phyloP scores from a whole-genome alignment of 164 flowering plant species.

The Sextonia rubra region DNA sequence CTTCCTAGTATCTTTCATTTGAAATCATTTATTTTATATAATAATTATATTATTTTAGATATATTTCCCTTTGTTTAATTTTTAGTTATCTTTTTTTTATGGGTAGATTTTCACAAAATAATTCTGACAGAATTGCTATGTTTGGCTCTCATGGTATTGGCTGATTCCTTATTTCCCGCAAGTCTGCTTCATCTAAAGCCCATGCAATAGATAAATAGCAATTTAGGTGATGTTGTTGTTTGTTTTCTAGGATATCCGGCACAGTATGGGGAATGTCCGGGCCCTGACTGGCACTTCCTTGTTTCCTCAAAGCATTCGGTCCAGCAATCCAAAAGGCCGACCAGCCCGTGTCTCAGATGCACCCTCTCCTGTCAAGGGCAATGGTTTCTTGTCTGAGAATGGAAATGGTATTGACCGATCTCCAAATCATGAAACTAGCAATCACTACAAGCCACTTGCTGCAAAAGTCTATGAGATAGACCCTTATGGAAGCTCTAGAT shows the following conservation, averaged over 20 bases:
- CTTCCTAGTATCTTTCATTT: too few species aligned
- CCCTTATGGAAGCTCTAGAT: constrained; percentile 81
- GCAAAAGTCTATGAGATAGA: constrained; percentile 51
- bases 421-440: constrained; percentile 23
- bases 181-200: too few species aligned
- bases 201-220: too few species aligned
- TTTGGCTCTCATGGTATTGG: too few species aligned
- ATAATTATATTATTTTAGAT: too few species aligned
- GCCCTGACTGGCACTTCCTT: constrained; percentile 52
- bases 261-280: constrained; percentile 52
- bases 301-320: constrained; percentile 88
- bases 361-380: constrained; percentile 31
- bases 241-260: constrained; percentile 61
- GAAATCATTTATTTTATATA: too few species aligned
- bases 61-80: too few species aligned
- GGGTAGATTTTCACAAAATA: too few species aligned
- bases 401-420: constrained; percentile 24
- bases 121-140: too few species aligned
- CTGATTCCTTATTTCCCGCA: too few species aligned
- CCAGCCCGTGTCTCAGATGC: constrained; percentile 27
- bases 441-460: constrained; percentile 25
- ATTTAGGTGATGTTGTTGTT: not conserved
- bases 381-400: constrained; percentile 39
- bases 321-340: constrained; percentile 46
- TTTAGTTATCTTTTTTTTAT: too few species aligned